Evolutionary conservation across 768 basidiomycete species (phyloP).

Genomic region (Boletus vermiculosoides): DNA sequence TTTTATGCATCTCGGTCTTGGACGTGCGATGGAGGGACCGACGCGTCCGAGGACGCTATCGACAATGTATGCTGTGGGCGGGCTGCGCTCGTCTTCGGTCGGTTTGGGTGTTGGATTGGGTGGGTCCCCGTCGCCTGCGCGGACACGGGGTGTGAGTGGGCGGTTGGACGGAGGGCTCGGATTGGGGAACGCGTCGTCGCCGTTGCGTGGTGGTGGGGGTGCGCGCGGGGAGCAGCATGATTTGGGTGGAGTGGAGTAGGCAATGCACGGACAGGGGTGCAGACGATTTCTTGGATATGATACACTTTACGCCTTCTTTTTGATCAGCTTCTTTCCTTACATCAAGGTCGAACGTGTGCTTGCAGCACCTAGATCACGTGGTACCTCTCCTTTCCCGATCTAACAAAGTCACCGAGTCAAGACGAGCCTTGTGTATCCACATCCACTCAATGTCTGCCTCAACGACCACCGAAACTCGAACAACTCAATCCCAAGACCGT

Average conservation of each 20-base stretch:
- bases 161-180: neutral
- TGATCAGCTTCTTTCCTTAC: neutral
- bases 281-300: neutral
- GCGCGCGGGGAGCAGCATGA: constrained; percentile 4
- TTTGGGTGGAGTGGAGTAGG: constrained; percentile 22
- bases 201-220: neutral
- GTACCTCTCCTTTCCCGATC: neutral
- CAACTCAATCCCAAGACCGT: neutral
- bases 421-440: neutral
- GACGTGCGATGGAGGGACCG: constrained; percentile 8
- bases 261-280: neutral
- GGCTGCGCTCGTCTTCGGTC: constrained; percentile 41
- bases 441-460: constrained; percentile 17
- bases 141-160: neutral
- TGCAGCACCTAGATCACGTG: neutral
- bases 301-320: too few relatives aligned
- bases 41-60: constrained; percentile 51
- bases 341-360: neutral
- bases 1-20: constrained; percentile 19
- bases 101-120: constrained; percentile 25
- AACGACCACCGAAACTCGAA: constrained; percentile 17
- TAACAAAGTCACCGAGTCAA: neutral
- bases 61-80: constrained; percentile 64
- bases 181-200: neutral
- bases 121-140: constrained; percentile 13